phyloP scores from a whole-genome alignment of 345 rosid species.

The Eucalyptus shirleyi region DNA sequence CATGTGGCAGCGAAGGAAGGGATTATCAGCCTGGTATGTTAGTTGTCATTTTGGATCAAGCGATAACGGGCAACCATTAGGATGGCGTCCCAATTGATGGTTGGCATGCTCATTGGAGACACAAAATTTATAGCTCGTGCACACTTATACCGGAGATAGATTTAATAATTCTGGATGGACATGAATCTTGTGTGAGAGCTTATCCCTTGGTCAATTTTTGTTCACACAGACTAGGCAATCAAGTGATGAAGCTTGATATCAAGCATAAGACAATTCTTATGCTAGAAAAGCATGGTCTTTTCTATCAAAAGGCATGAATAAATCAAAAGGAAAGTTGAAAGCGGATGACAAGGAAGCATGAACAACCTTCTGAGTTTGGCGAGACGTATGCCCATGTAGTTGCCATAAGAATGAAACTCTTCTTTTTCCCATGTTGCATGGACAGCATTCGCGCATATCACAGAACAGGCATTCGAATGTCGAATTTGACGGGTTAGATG shows the following conservation, averaged over 20 bases:
- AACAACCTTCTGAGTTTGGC: not conserved
- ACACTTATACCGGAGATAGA: not conserved
- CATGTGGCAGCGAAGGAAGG: not conserved
- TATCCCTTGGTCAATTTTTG: not conserved
- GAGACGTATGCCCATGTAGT: not conserved
- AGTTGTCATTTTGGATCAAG: not conserved
- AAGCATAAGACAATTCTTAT: not conserved
- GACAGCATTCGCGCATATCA: not conserved
- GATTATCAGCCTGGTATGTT: not conserved
- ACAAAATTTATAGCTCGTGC: not conserved
- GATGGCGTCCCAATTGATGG: not conserved
- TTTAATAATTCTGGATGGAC: not conserved
- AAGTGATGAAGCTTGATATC: not conserved
- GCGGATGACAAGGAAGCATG: not conserved
- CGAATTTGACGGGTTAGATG: not conserved
- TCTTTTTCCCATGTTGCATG: not conserved
- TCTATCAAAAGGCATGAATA: not conserved
- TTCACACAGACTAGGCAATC: not conserved
- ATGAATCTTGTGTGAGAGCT: not conserved
- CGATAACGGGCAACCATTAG: not conserved
- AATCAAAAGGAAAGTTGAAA: not conserved
- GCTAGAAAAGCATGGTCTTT: not conserved
- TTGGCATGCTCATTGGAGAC: not conserved
- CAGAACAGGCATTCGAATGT: not conserved
- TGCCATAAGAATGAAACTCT: not conserved